A percentile compares a stretch with the other conserved stretches of the same genome.
phyloP scores from a whole-genome alignment of 495 filamentous ascomycete species.

The Hypoxylon fragiforme region DNA sequence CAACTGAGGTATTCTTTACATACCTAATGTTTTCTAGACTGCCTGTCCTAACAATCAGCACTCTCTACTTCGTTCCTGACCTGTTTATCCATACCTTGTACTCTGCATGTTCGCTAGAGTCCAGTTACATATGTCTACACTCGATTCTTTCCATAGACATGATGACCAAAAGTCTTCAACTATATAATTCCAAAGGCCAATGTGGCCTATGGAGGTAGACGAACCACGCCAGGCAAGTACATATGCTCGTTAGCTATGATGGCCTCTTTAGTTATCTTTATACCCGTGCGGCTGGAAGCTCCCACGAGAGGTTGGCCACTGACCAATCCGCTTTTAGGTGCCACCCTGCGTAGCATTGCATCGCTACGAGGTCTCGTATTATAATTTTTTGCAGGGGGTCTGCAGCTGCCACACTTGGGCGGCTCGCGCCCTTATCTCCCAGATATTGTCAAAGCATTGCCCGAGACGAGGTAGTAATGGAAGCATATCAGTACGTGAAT shows the following conservation, averaged over 20 bases:
- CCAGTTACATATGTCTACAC: too few species aligned
- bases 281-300: conserved; percentile 4
- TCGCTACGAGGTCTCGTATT: conserved; percentile 31
- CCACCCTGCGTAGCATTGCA: conserved; percentile 26
- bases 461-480: conserved; percentile 8
- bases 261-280: conserved; percentile 1
- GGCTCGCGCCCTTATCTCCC: conserved; percentile 25
- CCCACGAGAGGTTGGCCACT: neutral
- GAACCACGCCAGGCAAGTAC: conserved; percentile 7
- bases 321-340: conserved; percentile 18
- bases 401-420: conserved; percentile 22
- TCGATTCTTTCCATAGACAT: too few species aligned
- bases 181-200: too few species aligned
- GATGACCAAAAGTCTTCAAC: too few species aligned
- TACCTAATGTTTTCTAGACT: too few species aligned
- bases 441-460: conserved; percentile 16
- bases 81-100: too few species aligned
- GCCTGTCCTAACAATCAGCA: too few species aligned
- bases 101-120: too few species aligned
- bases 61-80: too few species aligned
- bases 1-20: too few species aligned
- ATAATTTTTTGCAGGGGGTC: conserved; percentile 18
- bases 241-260: conserved; percentile 4
- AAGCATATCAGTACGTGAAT: neutral
- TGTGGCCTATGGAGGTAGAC: too few species aligned